These are phyloP conservation scores for Deinandra increscens DNA, from an alignment of 129 eudicot genomes.

Conservation along the genomic window DNA sequence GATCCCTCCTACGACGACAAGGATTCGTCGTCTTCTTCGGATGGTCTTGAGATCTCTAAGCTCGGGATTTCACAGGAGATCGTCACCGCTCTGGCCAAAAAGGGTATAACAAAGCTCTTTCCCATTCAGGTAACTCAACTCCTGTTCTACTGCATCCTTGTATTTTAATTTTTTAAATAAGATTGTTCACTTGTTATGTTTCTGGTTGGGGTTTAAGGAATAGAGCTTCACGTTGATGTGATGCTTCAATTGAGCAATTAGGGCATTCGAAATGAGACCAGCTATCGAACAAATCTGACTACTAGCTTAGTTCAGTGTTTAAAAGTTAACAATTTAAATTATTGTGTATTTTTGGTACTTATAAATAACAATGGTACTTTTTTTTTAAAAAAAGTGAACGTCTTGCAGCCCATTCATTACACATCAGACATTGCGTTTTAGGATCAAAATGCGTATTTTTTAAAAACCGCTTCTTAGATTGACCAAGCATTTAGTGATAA, in stretches of 20 bases:
- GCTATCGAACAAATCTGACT: no score
- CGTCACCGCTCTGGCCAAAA: constrained; percentile 50
- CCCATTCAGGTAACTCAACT: constrained; percentile 71
- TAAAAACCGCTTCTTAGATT: background rate
- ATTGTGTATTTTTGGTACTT: no score
- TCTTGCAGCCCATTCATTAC: no score
- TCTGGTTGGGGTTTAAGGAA: background rate
- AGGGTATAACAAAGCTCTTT: constrained; percentile 78
- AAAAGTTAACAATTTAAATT: no score
- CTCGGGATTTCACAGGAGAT: constrained; percentile 68
- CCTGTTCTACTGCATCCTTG: background rate
- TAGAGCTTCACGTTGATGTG: no score
- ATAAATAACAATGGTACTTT: no score
- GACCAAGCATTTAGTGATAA: background rate
- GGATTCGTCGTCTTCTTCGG: constrained; percentile 31
- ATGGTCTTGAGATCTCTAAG: constrained; percentile 67
- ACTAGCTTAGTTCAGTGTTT: no score
- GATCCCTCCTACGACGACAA: constrained; percentile 42
- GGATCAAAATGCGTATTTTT: no score
- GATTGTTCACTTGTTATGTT: background rate
- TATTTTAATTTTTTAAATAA: background rate
- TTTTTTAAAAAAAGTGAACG: no score
- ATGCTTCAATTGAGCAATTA: background rate
- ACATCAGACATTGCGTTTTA: no score
- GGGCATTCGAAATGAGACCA: no score